These are phyloP conservation scores for Heliocybe sulcata DNA, from an alignment of 1,284 basidiomycete species.

Conservation along the genomic window DNA sequence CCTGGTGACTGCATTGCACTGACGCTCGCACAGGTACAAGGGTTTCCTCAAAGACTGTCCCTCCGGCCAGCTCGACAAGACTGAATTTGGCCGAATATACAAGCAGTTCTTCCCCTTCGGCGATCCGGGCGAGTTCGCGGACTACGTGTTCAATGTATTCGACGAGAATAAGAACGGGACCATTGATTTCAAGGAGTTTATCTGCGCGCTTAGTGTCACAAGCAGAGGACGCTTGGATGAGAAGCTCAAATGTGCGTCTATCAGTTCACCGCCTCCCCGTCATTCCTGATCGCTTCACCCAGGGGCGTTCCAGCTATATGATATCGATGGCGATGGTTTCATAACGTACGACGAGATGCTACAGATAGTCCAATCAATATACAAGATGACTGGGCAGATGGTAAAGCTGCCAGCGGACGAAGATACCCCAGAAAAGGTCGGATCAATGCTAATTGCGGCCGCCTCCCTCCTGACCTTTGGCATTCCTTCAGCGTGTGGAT, in stretches of 20 bases:
- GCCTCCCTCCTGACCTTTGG: neutral
- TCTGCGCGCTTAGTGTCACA: constrained; percentile 94
- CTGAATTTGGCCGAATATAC: constrained; percentile 97
- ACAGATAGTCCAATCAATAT: constrained; percentile 92
- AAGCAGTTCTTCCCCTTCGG: constrained; percentile 99
- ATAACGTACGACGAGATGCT: constrained; percentile 99
- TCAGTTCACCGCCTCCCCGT: constrained; percentile 12
- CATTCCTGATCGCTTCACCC: constrained; percentile 13
- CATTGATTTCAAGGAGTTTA: constrained; percentile 99
- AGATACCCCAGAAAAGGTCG: constrained; percentile 97
- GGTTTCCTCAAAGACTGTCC: constrained; percentile 99
- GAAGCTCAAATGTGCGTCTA: constrained; percentile 89
- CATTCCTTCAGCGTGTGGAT: constrained; percentile 70
- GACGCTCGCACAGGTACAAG: constrained; percentile 72
- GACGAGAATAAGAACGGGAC: constrained; percentile 94
- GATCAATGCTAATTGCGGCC: constrained; percentile 6
- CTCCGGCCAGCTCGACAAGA: constrained; percentile 92
- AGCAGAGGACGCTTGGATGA: constrained; percentile 93
- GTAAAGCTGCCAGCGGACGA: constrained; percentile 96
- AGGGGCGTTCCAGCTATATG: constrained; percentile 99
- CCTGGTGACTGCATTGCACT: neutral
- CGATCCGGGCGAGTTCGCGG: constrained; percentile 94
- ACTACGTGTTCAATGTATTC: constrained; percentile 98
- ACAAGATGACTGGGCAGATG: constrained; percentile 99
- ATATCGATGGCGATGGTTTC: constrained; percentile 95